A percentile compares a stretch with the other conserved stretches of the same genome.
Evolutionary conservation across 2,329 filamentous ascomycete species (phyloP).

Genomic region (Colletotrichum australisinense): DNA sequence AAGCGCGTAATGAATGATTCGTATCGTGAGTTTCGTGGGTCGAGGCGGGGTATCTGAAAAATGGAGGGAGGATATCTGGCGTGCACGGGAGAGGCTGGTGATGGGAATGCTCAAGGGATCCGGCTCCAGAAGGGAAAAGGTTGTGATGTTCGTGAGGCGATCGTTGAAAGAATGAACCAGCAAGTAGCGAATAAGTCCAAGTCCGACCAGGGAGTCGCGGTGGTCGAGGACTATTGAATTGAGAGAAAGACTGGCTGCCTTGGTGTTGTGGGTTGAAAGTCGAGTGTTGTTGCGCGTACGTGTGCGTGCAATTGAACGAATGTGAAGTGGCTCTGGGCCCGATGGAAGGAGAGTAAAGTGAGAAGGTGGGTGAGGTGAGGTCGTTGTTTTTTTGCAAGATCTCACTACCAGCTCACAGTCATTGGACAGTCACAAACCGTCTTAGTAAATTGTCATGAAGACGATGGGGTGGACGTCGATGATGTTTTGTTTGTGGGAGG

Average conservation of each 20-base stretch:
- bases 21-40: constrained; percentile 30
- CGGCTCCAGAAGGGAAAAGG: background rate
- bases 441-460: constrained; percentile 17
- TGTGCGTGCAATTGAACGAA: constrained; percentile 29
- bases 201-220: constrained; percentile 22
- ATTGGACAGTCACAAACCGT: constrained; percentile 10
- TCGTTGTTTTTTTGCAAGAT: background rate
- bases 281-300: background rate
- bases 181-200: constrained; percentile 13
- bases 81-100: constrained; percentile 3
- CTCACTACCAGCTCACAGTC: constrained; percentile 33
- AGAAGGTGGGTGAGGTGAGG: constrained; percentile 32
- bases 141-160: constrained; percentile 5
- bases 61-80: background rate
- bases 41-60: constrained; percentile 24
- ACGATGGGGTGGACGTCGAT: constrained; percentile 7
- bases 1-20: background rate
- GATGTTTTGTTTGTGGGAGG: background rate
- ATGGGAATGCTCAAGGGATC: constrained; percentile 16
- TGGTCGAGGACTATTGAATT: constrained; percentile 1
- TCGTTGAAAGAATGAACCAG: constrained; percentile 34
- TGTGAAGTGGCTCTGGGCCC: constrained; percentile 34
- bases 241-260: constrained; percentile 5
- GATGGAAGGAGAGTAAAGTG: constrained; percentile 32
- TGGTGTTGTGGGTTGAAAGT: background rate